Evolutionary conservation across 768 basidiomycete genomes (phyloP).

Genomic region (Ramaria rubella): DNA sequence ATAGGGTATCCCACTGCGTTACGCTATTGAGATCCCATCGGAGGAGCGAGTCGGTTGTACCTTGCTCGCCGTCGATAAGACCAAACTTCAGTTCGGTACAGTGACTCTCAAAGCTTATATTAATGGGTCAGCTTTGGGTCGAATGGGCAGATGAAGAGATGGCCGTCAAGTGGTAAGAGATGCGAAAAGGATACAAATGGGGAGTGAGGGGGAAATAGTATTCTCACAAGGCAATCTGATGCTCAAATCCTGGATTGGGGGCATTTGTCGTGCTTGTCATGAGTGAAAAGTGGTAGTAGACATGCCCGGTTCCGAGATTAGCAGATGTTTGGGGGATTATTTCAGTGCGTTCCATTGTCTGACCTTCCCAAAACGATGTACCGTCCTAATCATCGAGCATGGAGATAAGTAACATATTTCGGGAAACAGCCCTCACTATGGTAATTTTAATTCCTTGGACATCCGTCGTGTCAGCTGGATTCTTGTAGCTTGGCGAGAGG

Average conservation of each 20-base stretch:
- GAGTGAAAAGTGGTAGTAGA: conserved; percentile 60
- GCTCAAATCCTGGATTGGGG: conserved; percentile 47
- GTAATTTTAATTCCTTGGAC: conserved; percentile 46
- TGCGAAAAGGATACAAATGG: too few relatives aligned
- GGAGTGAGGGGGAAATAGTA: too few relatives aligned
- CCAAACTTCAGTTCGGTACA: conserved; percentile 47
- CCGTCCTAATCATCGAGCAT: too few relatives aligned
- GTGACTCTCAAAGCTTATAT: conserved; percentile 1
- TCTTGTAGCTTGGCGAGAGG: conserved; percentile 46
- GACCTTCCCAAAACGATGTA: conserved; percentile 49
- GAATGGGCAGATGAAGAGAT: background rate
- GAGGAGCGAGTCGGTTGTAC: conserved; percentile 40
- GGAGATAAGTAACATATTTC: background rate
- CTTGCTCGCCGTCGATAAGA: conserved; percentile 23
- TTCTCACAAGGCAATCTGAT: conserved; percentile 42
- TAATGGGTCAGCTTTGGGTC: conserved; percentile 30
- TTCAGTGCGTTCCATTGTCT: conserved; percentile 37
- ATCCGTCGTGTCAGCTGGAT: conserved; percentile 49
- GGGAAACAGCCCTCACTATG: too few relatives aligned
- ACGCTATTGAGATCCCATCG: conserved; percentile 45
- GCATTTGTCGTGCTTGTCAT: conserved; percentile 42
- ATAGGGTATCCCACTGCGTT: conserved; percentile 45
- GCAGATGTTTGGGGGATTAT: conserved; percentile 37
- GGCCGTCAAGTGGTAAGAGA: background rate
- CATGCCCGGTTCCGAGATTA: conserved; percentile 50